Evolutionary conservation across 306 rosid genomes (phyloP).

Genomic region (Spatholobus suberectus): DNA sequence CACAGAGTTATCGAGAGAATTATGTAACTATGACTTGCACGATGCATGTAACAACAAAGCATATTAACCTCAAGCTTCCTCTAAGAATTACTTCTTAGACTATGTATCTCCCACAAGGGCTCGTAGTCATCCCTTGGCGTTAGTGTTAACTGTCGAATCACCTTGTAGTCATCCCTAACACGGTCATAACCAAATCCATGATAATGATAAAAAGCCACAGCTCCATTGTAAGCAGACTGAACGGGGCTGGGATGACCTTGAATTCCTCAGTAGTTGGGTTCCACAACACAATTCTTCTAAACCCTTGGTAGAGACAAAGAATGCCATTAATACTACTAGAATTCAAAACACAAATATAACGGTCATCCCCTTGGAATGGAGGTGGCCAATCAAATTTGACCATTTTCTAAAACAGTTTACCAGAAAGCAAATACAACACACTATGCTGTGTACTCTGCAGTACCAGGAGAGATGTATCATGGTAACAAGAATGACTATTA

Average conservation of each 20-base stretch:
- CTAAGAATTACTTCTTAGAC: too few relatives aligned
- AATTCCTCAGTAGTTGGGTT: not conserved
- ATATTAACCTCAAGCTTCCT: too few relatives aligned
- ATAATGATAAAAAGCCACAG: too few relatives aligned
- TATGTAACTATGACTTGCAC: too few relatives aligned
- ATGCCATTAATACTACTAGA: not conserved
- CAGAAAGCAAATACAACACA: too few relatives aligned
- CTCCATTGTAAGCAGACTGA: not conserved
- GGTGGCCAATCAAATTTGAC: not conserved
- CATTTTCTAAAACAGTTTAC: not conserved
- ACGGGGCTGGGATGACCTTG: not conserved
- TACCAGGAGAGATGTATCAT: not conserved
- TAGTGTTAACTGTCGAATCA: not conserved
- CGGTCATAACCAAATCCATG: not conserved
- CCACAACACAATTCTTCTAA: not conserved
- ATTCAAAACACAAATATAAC: accelerated
- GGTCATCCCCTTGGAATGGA: not conserved
- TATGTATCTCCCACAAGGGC: not conserved
- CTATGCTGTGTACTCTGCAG: too few relatives aligned
- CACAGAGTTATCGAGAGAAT: too few relatives aligned
- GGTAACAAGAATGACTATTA: not conserved
- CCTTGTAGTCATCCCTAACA: not conserved
- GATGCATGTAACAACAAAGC: too few relatives aligned
- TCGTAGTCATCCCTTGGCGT: accelerated
- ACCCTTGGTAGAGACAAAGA: not conserved